These are phyloP conservation scores for Polytrichum commune DNA, from an alignment of 225 moss, liverwort and hornwort genomes.

Conservation along the genomic window DNA sequence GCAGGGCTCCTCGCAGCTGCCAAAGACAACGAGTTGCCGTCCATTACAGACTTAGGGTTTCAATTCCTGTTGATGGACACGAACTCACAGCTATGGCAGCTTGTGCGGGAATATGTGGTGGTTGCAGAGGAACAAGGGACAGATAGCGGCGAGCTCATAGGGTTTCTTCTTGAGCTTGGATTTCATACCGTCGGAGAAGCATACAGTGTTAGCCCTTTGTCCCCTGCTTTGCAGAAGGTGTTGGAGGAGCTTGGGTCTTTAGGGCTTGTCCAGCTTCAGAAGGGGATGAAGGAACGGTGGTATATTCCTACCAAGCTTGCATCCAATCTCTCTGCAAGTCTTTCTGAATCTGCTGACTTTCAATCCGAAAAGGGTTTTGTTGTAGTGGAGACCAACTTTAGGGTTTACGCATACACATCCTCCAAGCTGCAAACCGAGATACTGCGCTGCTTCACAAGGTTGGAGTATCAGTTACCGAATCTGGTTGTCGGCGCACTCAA, in stretches of 20 bases:
- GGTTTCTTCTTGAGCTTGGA: slow-evolving; percentile 84
- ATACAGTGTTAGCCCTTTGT: slow-evolving; percentile 68
- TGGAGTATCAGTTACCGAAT: slow-evolving; percentile 91
- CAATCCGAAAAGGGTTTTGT: slow-evolving; percentile 66
- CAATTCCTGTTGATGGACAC: slow-evolving; percentile 95
- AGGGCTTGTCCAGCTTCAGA: slow-evolving; percentile 78
- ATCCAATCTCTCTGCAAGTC: slow-evolving; percentile 82
- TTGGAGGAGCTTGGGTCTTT: slow-evolving; percentile 75
- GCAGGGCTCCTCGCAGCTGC: slow-evolving; percentile 66
- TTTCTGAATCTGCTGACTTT: slow-evolving; percentile 61
- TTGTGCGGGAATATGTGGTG: slow-evolving; percentile 84
- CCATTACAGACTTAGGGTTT: slow-evolving; percentile 76
- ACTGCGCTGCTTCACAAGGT: slow-evolving; percentile 79
- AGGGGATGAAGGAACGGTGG: slow-evolving; percentile 87
- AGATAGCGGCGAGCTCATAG: slow-evolving; percentile 86
- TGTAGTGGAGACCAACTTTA: slow-evolving; percentile 93
- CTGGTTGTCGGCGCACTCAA: slow-evolving; percentile 83
- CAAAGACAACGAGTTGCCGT: slow-evolving; percentile 65
- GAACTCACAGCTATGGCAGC: slow-evolving; percentile 89
- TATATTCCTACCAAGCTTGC: slow-evolving; percentile 88
- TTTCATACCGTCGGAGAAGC: slow-evolving; percentile 89
- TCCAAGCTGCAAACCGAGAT: slow-evolving; percentile 90
- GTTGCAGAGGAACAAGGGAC: slow-evolving; percentile 86
- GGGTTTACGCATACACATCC: slow-evolving; percentile 85
- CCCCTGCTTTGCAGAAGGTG: slow-evolving; percentile 60